A percentile compares a stretch with the other conserved stretches of the same genome.
Evolutionary conservation across 768 basidiomycete genomes (phyloP).

Genomic region (Leccinum pellstonianum): DNA sequence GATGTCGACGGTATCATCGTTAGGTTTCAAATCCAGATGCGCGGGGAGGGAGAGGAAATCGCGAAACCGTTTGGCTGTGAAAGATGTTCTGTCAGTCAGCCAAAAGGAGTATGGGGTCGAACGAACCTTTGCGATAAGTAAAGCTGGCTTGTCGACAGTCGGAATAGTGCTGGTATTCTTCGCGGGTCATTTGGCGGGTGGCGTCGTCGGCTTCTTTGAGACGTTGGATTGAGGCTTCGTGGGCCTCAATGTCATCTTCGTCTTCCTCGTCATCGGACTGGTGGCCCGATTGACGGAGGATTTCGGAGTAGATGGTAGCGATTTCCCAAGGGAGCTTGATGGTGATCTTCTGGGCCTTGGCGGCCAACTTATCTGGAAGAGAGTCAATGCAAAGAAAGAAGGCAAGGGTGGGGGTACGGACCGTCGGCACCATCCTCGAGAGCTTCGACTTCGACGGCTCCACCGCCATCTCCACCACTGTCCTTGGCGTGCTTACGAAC

Average conservation of each 20-base stretch:
- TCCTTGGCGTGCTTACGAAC: constrained; percentile 95
- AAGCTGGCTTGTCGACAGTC: constrained; percentile 97
- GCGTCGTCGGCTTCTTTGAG: constrained; percentile 86
- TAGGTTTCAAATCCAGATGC: constrained; percentile 83
- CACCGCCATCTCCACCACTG: constrained; percentile 77
- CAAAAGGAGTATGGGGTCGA: background rate
- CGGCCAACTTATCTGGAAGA: constrained; percentile 62
- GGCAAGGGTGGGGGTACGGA: constrained; percentile 30
- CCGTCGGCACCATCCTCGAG: constrained; percentile 84
- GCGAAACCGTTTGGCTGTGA: constrained; percentile 84
- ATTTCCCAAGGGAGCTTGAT: constrained; percentile 98
- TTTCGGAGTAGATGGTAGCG: constrained; percentile 87
- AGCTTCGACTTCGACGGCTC: constrained; percentile 77
- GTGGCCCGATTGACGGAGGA: constrained; percentile 68
- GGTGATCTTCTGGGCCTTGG: constrained; percentile 89
- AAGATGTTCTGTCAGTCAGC: background rate
- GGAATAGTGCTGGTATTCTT: constrained; percentile 96
- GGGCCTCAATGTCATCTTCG: constrained; percentile 93
- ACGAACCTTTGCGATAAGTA: constrained; percentile 61
- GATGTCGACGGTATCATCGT: constrained; percentile 94
- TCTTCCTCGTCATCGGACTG: constrained; percentile 95
- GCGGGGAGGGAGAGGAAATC: constrained; percentile 91
- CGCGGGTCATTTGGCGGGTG: constrained; percentile 84
- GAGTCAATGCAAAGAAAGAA: background rate
- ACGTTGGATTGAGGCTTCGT: constrained; percentile 89